phyloP scores from a whole-genome alignment of 176 grass and related monocot genomes.

The Aegilops sharonensis region DNA sequence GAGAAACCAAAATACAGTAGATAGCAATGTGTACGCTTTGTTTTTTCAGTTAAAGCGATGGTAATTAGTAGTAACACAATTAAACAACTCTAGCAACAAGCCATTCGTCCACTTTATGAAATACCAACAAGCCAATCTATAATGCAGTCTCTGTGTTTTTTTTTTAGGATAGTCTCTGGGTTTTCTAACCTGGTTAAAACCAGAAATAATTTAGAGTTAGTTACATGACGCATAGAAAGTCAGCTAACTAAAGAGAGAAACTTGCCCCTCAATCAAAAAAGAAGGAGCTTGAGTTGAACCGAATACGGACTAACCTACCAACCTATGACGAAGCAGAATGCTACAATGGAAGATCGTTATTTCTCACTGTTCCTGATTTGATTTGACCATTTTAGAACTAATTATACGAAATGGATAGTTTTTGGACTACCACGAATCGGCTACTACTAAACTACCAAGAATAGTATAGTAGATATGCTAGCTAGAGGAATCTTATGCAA shows the following conservation, averaged over 20 bases:
- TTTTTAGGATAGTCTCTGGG: background rate
- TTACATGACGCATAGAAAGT: background rate
- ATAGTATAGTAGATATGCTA: background rate
- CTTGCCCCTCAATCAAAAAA: no score
- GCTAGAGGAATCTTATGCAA: slow-evolving; percentile 45
- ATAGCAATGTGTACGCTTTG: background rate
- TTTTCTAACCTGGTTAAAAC: background rate
- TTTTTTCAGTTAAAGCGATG: no score
- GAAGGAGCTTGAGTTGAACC: background rate
- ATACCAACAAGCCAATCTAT: background rate
- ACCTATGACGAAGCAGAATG: background rate
- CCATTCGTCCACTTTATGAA: background rate
- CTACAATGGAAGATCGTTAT: background rate
- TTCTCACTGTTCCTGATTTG: background rate
- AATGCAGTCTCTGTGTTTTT: background rate
- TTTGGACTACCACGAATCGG: slow-evolving; percentile 13
- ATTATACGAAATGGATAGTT: background rate
- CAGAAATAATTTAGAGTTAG: background rate
- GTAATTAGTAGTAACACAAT: background rate
- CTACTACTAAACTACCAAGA: slow-evolving; percentile 23
- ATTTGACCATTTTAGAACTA: slow-evolving; percentile 15
- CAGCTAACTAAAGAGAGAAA: background rate
- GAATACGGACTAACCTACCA: background rate
- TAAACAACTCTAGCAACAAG: background rate
- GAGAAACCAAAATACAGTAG: no score